Evolutionary conservation across 352 stramenopile species (phyloP).

Genomic region (Albugo laibachii): DNA sequence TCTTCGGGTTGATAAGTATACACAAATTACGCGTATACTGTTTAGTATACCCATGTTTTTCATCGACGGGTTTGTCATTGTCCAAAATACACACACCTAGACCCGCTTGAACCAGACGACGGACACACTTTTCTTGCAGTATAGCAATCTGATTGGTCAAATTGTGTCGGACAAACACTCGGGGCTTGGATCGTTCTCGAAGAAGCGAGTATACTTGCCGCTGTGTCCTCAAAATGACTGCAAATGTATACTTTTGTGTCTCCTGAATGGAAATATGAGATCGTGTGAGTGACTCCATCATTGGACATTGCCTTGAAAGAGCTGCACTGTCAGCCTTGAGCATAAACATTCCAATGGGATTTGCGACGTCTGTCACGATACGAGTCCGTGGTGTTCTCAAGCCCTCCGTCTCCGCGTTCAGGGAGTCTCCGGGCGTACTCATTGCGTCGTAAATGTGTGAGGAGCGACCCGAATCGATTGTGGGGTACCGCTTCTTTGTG

Average conservation of each 20-base stretch:
- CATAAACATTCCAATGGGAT: no score
- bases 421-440: no score
- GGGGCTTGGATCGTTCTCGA: slow-evolving; percentile 31
- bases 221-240: slow-evolving; percentile 66
- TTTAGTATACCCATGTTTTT: slow-evolving; percentile 14
- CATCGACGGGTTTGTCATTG: slow-evolving; percentile 19
- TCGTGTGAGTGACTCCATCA: no score
- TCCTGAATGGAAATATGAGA: slow-evolving; percentile 67
- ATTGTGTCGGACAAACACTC: slow-evolving; percentile 41
- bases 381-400: no score
- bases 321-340: no score
- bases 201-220: slow-evolving; percentile 53
- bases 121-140: slow-evolving; percentile 67
- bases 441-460: no score
- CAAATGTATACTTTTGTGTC: slow-evolving; percentile 78
- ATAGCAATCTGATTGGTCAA: slow-evolving; percentile 43
- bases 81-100: slow-evolving; percentile 53
- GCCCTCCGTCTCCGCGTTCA: no score
- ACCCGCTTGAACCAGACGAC: slow-evolving; percentile 56
- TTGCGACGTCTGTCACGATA: no score
- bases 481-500: no score
- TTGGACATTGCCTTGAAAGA: no score
- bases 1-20: slow-evolving; percentile 65
- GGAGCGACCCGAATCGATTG: no score
- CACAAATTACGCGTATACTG: slow-evolving; percentile 39